Evolutionary conservation across 305 asterid species (phyloP).

Genomic region (Ilex paraguariensis): DNA sequence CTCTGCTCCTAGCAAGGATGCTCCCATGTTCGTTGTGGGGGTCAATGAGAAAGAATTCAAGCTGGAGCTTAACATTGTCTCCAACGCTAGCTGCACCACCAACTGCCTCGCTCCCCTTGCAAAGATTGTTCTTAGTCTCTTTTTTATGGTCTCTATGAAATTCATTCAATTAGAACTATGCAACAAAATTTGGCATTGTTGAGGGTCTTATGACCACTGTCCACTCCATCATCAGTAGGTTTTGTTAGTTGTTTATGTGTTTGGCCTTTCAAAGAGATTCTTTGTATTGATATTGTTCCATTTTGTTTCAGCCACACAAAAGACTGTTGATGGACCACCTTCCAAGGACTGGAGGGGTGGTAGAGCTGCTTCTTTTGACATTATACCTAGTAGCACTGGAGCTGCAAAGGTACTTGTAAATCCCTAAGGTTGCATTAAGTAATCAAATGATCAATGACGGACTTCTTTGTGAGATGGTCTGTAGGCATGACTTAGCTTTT

Average conservation of each 20-base stretch:
- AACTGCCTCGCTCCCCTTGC: neutral
- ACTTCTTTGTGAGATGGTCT: too few species aligned
- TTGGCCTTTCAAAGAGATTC: too few species aligned
- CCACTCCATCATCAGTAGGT: constrained; percentile 28
- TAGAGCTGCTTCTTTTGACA: neutral
- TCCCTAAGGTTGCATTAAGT: neutral
- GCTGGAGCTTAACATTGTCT: neutral
- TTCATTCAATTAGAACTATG: too few species aligned
- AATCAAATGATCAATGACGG: too few species aligned
- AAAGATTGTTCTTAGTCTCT: neutral
- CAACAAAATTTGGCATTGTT: neutral
- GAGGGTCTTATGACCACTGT: too few species aligned
- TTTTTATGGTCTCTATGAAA: too few species aligned
- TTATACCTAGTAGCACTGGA: neutral
- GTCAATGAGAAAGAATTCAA: constrained; percentile 30
- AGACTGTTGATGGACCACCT: constrained; percentile 1
- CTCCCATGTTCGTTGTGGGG: neutral
- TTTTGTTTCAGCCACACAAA: constrained; percentile 7
- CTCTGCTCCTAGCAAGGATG: constrained; percentile 3
- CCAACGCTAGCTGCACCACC: constrained; percentile 1
- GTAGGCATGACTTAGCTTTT: too few species aligned
- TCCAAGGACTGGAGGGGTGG: constrained; percentile 1
- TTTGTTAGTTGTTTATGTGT: neutral
- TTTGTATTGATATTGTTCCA: too few species aligned
- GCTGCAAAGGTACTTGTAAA: constrained; percentile 18